Conservation (phyloP, 306 rosid genomes). For the Casuarina cunninghamiana region DNA sequence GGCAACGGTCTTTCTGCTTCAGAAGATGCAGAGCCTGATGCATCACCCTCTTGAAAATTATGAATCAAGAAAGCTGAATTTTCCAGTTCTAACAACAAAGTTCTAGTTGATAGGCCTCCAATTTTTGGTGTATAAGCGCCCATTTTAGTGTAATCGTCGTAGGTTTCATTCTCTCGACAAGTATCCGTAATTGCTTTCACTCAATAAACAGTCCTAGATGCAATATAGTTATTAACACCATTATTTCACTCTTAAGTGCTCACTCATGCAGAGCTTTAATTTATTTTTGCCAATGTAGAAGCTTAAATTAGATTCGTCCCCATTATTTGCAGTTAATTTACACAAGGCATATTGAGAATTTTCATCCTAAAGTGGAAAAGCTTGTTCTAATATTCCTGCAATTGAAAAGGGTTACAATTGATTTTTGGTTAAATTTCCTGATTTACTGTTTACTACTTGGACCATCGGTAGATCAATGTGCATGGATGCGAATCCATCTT, state of each 20-base stretch:
- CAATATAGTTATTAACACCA: neutral
- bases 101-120: conserved; percentile 44
- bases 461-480: too few species aligned
- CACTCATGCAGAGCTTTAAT: conserved; percentile 7
- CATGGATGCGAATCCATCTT: too few species aligned
- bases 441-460: too few species aligned
- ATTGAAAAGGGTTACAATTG: too few species aligned
- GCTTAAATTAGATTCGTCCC: conserved; percentile 5
- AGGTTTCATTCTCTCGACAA: conserved; percentile 30
- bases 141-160: conserved; percentile 38
- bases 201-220: conserved; percentile 34
- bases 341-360: too few species aligned
- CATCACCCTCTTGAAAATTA: conserved; percentile 42
- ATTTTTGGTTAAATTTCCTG: too few species aligned
- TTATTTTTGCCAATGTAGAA: conserved; percentile 11
- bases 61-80: conserved; percentile 40
- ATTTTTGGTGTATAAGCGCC: conserved; percentile 38
- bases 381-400: too few species aligned
- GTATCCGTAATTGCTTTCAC: conserved; percentile 21
- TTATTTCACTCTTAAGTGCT: conserved; percentile 18
- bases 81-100: conserved; percentile 35
- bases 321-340: neutral
- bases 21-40: conserved; percentile 55
- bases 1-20: conserved; percentile 34
- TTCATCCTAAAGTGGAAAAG: too few species aligned